Evolutionary conservation across 2,329 filamentous ascomycete species (phyloP).

Genomic region (Alternaria novae-zelandiae): DNA sequence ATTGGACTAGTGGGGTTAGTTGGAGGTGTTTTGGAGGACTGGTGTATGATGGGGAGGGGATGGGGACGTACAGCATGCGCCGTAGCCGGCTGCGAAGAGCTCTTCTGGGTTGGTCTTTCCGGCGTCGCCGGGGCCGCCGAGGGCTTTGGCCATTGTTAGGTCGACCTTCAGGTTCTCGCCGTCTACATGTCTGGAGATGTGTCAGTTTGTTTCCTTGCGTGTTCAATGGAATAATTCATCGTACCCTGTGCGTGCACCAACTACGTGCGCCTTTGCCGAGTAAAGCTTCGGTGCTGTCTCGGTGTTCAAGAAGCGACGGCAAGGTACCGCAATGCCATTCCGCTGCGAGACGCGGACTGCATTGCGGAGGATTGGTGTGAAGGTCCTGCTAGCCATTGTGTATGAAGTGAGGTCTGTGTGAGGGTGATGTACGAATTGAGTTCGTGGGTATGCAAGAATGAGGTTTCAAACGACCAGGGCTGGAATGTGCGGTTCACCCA

Average conservation of each 20-base stretch:
- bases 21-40: background rate
- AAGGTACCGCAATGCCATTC: background rate
- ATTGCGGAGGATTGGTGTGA: conserved; percentile 21
- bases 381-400: conserved; percentile 22
- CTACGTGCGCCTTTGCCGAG: conserved; percentile 47
- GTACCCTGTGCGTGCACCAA: conserved; percentile 48
- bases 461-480: background rate
- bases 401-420: background rate
- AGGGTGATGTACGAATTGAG: background rate
- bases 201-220: background rate
- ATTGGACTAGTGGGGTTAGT: conserved; percentile 35
- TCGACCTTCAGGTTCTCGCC: conserved; percentile 47
- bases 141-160: conserved; percentile 53
- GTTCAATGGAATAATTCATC: background rate
- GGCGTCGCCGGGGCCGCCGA: conserved; percentile 51
- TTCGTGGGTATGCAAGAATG: background rate
- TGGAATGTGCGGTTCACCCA: background rate
- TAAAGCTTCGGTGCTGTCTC: conserved; percentile 50
- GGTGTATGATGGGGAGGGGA: accelerated
- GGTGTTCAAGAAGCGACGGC: conserved; percentile 47
- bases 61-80: conserved; percentile 50
- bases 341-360: conserved; percentile 14
- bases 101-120: conserved; percentile 56
- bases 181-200: conserved; percentile 33
- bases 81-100: conserved; percentile 57